Percentiles rank a stretch among this genome's conserved stretches.
These are phyloP conservation scores for Astrothelium macrocarpum DNA, from an alignment of 495 filamentous ascomycete species.

Conservation along the genomic window DNA sequence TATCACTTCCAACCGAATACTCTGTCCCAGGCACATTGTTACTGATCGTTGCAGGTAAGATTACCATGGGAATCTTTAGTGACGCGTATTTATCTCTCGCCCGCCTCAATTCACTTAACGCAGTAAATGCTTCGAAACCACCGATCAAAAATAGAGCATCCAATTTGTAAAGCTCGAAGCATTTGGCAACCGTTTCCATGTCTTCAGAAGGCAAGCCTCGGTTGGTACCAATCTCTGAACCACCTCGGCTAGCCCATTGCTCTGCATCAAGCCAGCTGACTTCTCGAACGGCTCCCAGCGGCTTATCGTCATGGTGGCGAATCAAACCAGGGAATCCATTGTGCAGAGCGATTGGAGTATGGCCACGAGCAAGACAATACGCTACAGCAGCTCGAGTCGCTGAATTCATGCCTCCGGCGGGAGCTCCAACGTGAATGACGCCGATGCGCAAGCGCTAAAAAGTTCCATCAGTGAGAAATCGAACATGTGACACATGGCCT, in stretches of 20 bases:
- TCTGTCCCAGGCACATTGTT: conserved; percentile 98
- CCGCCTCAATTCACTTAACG: conserved; percentile 74
- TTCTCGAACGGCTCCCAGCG: conserved; percentile 69
- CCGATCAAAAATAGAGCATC: conserved; percentile 89
- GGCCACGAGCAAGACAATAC: conserved; percentile 91
- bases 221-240: conserved; percentile 97
- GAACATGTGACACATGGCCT: neutral
- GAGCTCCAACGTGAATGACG: conserved; percentile 94
- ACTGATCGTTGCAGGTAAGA: conserved; percentile 92
- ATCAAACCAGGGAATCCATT: conserved; percentile 96
- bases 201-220: conserved; percentile 79
- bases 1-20: conserved; percentile 93
- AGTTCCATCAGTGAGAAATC: neutral
- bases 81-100: conserved; percentile 67
- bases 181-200: conserved; percentile 69
- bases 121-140: conserved; percentile 95
- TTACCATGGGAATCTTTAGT: conserved; percentile 85
- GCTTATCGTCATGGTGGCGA: conserved; percentile 76
- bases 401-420: conserved; percentile 98
- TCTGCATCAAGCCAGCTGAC: conserved; percentile 92
- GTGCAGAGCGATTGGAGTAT: conserved; percentile 83
- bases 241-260: conserved; percentile 89
- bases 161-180: conserved; percentile 78
- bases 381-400: conserved; percentile 89
- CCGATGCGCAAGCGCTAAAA: conserved; percentile 77